These are phyloP conservation scores for Umbilicus rupestris DNA, from an alignment of 164 flowering plant species.

Conservation along the genomic window DNA sequence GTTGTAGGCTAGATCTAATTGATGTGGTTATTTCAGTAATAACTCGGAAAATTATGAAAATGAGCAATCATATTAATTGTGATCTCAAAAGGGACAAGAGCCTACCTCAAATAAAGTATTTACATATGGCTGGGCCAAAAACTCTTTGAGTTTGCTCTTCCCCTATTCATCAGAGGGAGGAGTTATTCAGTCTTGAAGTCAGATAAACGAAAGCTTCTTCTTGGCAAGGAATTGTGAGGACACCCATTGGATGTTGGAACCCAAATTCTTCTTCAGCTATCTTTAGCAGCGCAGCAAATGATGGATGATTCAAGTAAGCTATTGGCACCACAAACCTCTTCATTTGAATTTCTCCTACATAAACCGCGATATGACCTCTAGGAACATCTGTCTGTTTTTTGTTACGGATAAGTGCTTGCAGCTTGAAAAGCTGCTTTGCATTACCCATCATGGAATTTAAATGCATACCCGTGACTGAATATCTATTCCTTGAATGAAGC, in stretches of 20 bases:
- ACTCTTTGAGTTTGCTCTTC: not conserved
- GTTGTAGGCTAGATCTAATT: too few species aligned
- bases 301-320: conserved; percentile 5
- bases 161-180: not conserved
- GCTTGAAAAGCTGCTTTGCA: conserved; percentile 3
- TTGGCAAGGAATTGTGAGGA: conserved; percentile 7
- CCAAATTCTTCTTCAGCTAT: conserved; percentile 4
- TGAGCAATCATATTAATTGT: not conserved
- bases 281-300: conserved; percentile 3
- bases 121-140: not conserved
- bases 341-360: conserved; percentile 9
- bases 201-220: conserved; percentile 6
- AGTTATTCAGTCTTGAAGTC: conserved; percentile 4
- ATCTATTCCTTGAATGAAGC: not conserved
- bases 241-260: conserved; percentile 7
- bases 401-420: not conserved
- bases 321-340: conserved; percentile 11
- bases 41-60: too few species aligned
- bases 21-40: too few species aligned
- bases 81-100: not conserved
- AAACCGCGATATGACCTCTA: conserved; percentile 6
- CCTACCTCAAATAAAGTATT: not conserved
- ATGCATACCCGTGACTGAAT: not conserved
- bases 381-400: conserved; percentile 4
- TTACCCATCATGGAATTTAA: not conserved